Percentiles rank a stretch among this genome's conserved stretches.
Conservation (phyloP, 1,284 basidiomycete genomes). For the Fomitopsis palustris region DNA sequence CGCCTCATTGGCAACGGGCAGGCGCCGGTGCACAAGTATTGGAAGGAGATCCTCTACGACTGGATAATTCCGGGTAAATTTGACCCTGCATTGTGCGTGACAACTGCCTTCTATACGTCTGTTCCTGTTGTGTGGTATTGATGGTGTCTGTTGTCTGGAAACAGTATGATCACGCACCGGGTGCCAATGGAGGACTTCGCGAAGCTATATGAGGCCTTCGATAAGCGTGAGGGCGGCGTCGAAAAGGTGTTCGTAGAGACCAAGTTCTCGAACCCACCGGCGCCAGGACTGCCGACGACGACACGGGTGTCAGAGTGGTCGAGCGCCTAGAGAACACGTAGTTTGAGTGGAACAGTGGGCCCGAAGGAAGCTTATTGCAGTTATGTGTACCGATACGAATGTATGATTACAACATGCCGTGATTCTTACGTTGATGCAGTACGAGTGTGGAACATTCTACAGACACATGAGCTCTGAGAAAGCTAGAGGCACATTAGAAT, state of each 20-base stretch:
- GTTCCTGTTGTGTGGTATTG: neutral
- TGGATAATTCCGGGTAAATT: conserved; percentile 67
- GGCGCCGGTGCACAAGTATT: conserved; percentile 74
- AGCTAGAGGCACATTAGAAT: neutral
- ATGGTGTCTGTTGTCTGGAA: neutral
- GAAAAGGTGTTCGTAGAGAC: conserved; percentile 67
- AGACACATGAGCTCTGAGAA: neutral
- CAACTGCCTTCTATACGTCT: conserved; percentile 5
- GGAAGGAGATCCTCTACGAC: conserved; percentile 66
- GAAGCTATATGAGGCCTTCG: conserved; percentile 56
- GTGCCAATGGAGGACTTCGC: conserved; percentile 62
- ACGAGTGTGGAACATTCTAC: neutral
- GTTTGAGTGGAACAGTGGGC: neutral
- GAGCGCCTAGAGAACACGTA: neutral
- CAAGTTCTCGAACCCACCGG: conserved; percentile 44
- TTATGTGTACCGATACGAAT: neutral
- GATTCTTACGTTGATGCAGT: neutral
- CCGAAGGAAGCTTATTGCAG: neutral
- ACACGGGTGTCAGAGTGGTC: conserved; percentile 54
- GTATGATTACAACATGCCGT: neutral
- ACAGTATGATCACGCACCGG: conserved; percentile 59
- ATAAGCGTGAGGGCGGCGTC: conserved; percentile 55
- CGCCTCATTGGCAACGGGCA: conserved; percentile 70
- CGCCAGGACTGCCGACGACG: conserved; percentile 44
- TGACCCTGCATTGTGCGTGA: conserved; percentile 59